Evolutionary conservation across 2,329 filamentous ascomycete species (phyloP).

Genomic region (Cryphonectria parasitica): DNA sequence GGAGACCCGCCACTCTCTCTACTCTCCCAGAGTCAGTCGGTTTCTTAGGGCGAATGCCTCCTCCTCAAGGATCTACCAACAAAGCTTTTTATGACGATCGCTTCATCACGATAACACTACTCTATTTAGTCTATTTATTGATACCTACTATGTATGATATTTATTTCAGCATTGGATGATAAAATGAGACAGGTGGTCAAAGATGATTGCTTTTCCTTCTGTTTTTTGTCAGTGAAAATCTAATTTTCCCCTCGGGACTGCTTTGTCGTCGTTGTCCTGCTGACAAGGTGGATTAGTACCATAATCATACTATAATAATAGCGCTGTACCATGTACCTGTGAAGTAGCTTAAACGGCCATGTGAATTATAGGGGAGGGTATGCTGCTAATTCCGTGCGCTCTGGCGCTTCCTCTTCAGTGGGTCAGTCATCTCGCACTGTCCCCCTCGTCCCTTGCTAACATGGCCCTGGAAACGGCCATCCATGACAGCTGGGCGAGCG

Average conservation of each 20-base stretch:
- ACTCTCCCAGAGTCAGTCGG: background rate
- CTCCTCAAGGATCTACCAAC: background rate
- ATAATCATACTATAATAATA: too few species aligned
- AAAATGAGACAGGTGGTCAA: background rate
- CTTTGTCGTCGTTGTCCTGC: background rate
- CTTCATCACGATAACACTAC: background rate
- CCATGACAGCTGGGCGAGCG: background rate
- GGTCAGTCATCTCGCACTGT: background rate
- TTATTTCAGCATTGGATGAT: background rate
- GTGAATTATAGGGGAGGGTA: background rate
- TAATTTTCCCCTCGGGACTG: too few species aligned
- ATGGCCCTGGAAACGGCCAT: background rate
- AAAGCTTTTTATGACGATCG: slow-evolving; percentile 1
- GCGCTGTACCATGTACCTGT: too few species aligned
- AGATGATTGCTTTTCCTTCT: background rate
- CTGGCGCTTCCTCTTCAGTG: background rate
- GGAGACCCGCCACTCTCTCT: background rate
- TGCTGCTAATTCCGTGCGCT: background rate
- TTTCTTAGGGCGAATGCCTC: too few species aligned
- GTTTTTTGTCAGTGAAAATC: background rate
- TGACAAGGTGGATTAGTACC: background rate
- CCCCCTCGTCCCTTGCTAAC: slow-evolving; percentile 1
- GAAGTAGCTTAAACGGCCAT: background rate
- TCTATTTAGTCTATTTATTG: background rate
- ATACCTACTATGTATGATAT: background rate